A percentile compares a stretch with the other conserved stretches of the same genome.
Conservation (phyloP, 2,329 filamentous ascomycete genomes). For the Stachybotrys echinatus region DNA sequence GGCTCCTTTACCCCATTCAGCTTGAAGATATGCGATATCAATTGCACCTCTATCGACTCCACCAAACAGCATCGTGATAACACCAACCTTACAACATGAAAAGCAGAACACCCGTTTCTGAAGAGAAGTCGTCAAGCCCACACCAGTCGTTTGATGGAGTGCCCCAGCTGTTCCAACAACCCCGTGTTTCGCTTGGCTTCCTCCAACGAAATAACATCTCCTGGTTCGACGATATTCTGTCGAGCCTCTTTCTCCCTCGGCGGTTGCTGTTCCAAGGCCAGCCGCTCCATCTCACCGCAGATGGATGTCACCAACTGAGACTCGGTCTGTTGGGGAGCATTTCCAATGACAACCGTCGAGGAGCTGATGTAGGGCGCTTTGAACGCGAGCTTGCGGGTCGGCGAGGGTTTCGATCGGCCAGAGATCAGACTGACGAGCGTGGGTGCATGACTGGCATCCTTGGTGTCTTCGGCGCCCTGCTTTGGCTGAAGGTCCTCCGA, state of each 20-base stretch:
- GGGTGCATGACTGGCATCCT: slow-evolving; percentile 3
- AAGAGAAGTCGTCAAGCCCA: slow-evolving; percentile 50
- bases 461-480: slow-evolving; percentile 17
- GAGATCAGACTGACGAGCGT: neutral
- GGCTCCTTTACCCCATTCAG: slow-evolving; percentile 72
- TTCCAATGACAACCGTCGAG: slow-evolving; percentile 47
- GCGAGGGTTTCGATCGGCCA: slow-evolving; percentile 13
- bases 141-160: slow-evolving; percentile 89
- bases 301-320: slow-evolving; percentile 56
- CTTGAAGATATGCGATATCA: slow-evolving; percentile 96
- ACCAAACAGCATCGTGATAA: slow-evolving; percentile 7
- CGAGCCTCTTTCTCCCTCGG: slow-evolving; percentile 33
- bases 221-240: slow-evolving; percentile 46
- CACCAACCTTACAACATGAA: slow-evolving; percentile 5
- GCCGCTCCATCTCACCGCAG: slow-evolving; percentile 69
- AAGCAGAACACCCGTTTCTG: neutral
- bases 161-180: slow-evolving; percentile 78
- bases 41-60: slow-evolving; percentile 68
- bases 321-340: slow-evolving; percentile 43
- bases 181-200: slow-evolving; percentile 87
- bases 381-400: slow-evolving; percentile 42
- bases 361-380: slow-evolving; percentile 51
- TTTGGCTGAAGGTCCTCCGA: slow-evolving; percentile 26
- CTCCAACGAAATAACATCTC: slow-evolving; percentile 74
- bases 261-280: slow-evolving; percentile 48